Percentiles rank a stretch among this genome's conserved stretches.
phyloP scores from a whole-genome alignment of 2,329 filamentous ascomycete species.

The Raffaelea ambrosiae region DNA sequence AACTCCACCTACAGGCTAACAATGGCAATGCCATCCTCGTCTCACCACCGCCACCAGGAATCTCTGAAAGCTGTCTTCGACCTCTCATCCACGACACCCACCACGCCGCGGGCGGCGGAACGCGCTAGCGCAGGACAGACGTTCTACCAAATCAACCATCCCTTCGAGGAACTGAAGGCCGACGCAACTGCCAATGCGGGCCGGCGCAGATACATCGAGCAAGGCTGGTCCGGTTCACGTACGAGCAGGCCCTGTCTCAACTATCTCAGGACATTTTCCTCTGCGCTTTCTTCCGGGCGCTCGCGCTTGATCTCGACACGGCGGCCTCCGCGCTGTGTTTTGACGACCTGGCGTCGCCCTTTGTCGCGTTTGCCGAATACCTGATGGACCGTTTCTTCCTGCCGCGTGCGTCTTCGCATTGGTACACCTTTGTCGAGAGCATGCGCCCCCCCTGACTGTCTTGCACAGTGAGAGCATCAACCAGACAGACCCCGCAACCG shows the following conservation, averaged over 20 bases:
- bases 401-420: slow-evolving; percentile 11
- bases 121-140: too few species aligned
- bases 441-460: background rate
- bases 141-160: too few species aligned
- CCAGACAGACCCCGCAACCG: slow-evolving; percentile 17
- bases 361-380: slow-evolving; percentile 17
- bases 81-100: too few species aligned
- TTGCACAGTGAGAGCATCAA: slow-evolving; percentile 16
- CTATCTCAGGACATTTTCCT: slow-evolving; percentile 17
- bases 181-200: too few species aligned
- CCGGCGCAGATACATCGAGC: background rate
- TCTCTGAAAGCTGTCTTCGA: too few species aligned
- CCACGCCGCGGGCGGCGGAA: too few species aligned
- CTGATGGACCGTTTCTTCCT: slow-evolving; percentile 20
- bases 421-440: background rate
- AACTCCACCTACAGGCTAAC: too few species aligned
- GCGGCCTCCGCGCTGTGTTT: slow-evolving; percentile 9
- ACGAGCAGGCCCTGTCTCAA: slow-evolving; percentile 18
- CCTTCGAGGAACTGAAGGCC: too few species aligned
- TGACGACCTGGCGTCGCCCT: slow-evolving; percentile 9
- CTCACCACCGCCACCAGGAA: too few species aligned
- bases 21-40: too few species aligned
- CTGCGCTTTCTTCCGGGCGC: slow-evolving; percentile 16
- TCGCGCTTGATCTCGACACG: slow-evolving; percentile 12
- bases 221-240: slow-evolving; percentile 16